Conservation (phyloP, 78 protist species). For the Protostelium mycophagum region DNA sequence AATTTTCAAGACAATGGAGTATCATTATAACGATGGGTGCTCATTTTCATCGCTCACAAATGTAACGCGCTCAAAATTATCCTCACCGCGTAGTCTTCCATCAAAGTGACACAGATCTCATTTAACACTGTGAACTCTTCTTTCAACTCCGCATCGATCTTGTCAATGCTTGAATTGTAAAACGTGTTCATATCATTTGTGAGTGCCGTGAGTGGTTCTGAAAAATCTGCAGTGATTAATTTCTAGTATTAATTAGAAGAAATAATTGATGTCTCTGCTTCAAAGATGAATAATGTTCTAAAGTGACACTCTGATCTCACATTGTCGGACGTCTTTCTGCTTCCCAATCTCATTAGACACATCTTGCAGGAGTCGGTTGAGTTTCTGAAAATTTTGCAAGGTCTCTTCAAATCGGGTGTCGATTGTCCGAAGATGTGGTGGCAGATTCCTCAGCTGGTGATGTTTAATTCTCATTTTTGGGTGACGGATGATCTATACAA, state of each 20-base stretch:
- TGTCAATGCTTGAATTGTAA: neutral
- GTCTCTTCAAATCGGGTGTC: neutral
- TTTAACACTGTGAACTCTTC: neutral
- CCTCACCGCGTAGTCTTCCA: neutral
- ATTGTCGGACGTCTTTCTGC: neutral
- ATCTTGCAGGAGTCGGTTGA: neutral
- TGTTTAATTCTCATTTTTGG: neutral
- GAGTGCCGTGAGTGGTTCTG: neutral
- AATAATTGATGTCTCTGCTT: too few relatives aligned
- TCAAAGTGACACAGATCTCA: neutral
- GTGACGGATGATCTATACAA: neutral
- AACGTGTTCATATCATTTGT: neutral
- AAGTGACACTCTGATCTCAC: too few relatives aligned
- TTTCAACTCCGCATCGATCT: neutral
- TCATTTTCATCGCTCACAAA: too few relatives aligned
- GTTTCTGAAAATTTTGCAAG: neutral
- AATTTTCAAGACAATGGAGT: neutral
- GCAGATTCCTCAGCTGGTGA: neutral
- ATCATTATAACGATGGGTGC: too few relatives aligned
- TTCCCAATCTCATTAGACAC: neutral
- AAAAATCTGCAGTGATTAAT: neutral
- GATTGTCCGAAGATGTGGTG: neutral
- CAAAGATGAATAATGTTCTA: too few relatives aligned
- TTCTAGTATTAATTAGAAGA: too few relatives aligned
- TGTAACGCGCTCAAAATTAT: too few relatives aligned